Base-by-base conservation (phyloP, 148 eudicot species). In the Camellia granthamiana region DNA sequence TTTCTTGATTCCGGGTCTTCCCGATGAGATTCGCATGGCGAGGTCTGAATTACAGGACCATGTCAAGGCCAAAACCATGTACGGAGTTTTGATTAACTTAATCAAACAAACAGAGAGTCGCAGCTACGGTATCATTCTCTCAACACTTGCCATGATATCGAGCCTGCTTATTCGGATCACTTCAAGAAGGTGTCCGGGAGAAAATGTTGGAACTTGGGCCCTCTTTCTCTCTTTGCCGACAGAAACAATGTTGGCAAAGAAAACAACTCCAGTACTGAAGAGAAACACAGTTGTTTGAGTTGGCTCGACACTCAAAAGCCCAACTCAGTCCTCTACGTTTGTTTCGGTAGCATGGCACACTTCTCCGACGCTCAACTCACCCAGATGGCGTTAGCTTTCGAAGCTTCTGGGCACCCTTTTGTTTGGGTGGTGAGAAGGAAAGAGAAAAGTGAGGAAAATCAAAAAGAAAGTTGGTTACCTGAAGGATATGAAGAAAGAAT, bases 301-400 rank as follows among this genome's bases (percentile, higher is more conserved):
- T 91, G 92, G 94, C 90, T 89, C 7, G 90, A 88, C 63, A 42
- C 6, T 43, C 74, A 75, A 6, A 70, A 80, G 3, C 75, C 83
- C 41, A 42, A 52, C 8, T 54, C 79, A 3, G 75, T 81, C 11
- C 18, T 81, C 41, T 81, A 81, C 51, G 74, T 56, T 13, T 81
- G 78, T 81, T 74, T 81, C 47, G 83, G 83, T n/a, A 80, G 83
- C 75, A 56, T 81, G 83, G 21, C 43, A 4, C 78, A 30, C 11
- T 75, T 81, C 11, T n/a, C 67, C 18, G 59, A 67, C 51, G 3
- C 58, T 2, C 83, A 81, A 68, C 62, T 81, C 47, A 75, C 67
- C 8, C 74, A 75, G 46, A 66, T 81, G 6, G 79, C 79, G 6
- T 23, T 42, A 0, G 83, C 78, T 16, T 72, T 81, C 12, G 79